Percentiles rank a stretch among this genome's conserved stretches.
Evolutionary conservation across 192 early-diverging fungal genomes (phyloP).

Genomic region (Coemansia sp.): DNA sequence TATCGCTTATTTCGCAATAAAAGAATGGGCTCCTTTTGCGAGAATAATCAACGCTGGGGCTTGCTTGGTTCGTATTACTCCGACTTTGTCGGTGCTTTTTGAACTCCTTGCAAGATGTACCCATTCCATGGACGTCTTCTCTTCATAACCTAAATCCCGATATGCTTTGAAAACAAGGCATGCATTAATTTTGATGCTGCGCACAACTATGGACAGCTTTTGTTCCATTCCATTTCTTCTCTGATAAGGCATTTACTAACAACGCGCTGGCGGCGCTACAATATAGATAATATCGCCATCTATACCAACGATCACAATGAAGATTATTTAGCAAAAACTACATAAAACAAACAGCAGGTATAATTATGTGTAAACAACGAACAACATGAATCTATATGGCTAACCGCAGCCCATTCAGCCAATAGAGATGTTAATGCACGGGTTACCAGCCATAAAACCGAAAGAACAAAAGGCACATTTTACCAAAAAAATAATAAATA

Average conservation of each 20-base stretch:
- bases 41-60: no score
- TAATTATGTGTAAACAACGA: not conserved
- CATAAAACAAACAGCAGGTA: not conserved
- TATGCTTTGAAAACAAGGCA: not conserved
- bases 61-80: not conserved
- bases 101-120: not conserved
- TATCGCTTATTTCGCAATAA: not conserved
- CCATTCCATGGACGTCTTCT: not conserved
- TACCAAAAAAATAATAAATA: no score
- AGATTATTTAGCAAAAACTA: not conserved
- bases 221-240: not conserved
- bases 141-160: not conserved
- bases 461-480: no score
- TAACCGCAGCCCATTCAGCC: not conserved
- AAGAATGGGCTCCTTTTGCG: no score
- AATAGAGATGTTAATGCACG: not conserved
- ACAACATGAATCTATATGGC: not conserved
- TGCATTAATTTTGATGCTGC: not conserved
- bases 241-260: not conserved
- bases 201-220: not conserved
- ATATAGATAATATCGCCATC: not conserved
- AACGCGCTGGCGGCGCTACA: not conserved
- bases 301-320: not conserved
- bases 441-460: no score
- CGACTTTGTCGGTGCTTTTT: not conserved